A percentile compares a stretch with the other conserved stretches of the same genome.
Conservation (phyloP, 2,329 filamentous ascomycete species). For the Diaporthe australafricana region DNA sequence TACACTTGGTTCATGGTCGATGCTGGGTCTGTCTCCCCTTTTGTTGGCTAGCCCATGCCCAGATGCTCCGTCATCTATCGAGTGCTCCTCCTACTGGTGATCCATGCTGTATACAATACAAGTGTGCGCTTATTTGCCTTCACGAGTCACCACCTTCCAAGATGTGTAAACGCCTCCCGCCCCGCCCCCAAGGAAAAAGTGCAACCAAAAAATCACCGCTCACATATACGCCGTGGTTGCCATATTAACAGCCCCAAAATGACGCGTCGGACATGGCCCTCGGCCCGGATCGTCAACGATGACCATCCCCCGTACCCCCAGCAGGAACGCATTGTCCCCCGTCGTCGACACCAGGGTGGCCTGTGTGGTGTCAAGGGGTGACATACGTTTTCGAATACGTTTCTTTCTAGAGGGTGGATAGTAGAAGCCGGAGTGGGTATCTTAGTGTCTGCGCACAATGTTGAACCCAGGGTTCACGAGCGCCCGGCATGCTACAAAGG, state of each 20-base stretch:
- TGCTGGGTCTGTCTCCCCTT: constrained; percentile 14
- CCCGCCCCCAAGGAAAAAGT: neutral
- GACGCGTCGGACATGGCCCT: neutral
- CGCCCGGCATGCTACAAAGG: constrained; percentile 73
- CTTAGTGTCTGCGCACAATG: constrained; percentile 51
- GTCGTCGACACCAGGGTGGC: neutral
- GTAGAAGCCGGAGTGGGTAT: neutral
- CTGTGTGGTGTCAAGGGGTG: neutral
- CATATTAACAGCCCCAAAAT: neutral
- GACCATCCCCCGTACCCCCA: neutral
- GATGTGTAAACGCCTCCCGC: neutral
- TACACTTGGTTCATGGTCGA: neutral
- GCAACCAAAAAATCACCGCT: neutral
- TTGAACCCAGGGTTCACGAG: constrained; percentile 67
- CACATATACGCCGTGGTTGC: neutral
- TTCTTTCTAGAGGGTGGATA: neutral
- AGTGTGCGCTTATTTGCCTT: neutral
- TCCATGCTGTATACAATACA: constrained; percentile 12
- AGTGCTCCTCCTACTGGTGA: neutral
- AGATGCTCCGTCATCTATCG: neutral
- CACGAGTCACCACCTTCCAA: neutral
- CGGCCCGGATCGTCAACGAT: neutral
- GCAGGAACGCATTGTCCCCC: neutral
- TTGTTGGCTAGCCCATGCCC: neutral
- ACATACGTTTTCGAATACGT: neutral